These are phyloP conservation scores for Penicillium sp. DNA, from an alignment of 2,329 filamentous ascomycete species.

Conservation along the genomic window DNA sequence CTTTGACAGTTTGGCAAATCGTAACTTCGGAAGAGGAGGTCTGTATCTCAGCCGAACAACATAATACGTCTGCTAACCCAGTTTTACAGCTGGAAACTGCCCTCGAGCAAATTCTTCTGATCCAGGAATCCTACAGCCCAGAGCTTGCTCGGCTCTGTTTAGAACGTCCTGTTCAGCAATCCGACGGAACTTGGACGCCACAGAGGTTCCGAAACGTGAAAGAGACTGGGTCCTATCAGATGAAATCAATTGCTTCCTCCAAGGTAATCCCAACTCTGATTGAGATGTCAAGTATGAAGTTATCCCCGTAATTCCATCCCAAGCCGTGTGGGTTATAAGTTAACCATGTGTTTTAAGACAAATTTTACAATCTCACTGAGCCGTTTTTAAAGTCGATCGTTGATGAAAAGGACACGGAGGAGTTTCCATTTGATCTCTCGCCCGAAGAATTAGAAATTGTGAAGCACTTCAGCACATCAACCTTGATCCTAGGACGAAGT, in stretches of 20 bases:
- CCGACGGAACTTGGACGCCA: conserved; percentile 15
- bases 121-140: conserved; percentile 6
- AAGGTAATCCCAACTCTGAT: conserved; percentile 5
- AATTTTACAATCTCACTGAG: conserved; percentile 32
- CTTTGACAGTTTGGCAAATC: conserved; percentile 11
- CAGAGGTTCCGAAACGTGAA: background rate
- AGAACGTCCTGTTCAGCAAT: conserved; percentile 7
- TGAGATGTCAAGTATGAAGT: conserved; percentile 17
- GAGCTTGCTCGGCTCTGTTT: conserved; percentile 5
- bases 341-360: conserved; percentile 16
- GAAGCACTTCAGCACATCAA: conserved; percentile 23
- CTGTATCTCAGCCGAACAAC: background rate
- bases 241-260: background rate
- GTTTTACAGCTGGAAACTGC: conserved; percentile 3
- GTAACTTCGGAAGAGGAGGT: conserved; percentile 5
- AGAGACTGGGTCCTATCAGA: background rate
- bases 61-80: background rate
- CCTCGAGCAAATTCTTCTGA: conserved; percentile 9
- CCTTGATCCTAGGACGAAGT: conserved; percentile 31
- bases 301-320: too few species aligned
- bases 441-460: conserved; percentile 29
- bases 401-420: conserved; percentile 13
- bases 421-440: conserved; percentile 35
- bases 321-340: background rate
- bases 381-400: conserved; percentile 24